Evolutionary conservation across 2,329 filamentous ascomycete species (phyloP).

Genomic region (Emmonsia crescens): DNA sequence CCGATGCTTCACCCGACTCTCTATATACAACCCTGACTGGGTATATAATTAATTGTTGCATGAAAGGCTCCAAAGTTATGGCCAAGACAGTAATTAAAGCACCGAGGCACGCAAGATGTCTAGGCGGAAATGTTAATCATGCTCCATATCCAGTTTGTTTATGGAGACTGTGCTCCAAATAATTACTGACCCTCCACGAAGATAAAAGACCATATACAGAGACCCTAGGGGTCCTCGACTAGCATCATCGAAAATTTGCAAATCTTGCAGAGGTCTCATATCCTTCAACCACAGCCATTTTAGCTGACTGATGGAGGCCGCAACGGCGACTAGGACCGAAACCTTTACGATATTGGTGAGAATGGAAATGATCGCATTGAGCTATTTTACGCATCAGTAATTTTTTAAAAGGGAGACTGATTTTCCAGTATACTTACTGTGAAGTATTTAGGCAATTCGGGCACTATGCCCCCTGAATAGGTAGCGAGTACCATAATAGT

Average conservation of each 20-base stretch:
- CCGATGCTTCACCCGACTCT: background rate
- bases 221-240: slow-evolving; percentile 20
- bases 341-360: slow-evolving; percentile 24
- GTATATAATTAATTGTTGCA: background rate
- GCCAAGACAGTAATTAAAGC: background rate
- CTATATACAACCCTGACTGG: background rate
- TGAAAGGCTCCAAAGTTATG: background rate
- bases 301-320: slow-evolving; percentile 25
- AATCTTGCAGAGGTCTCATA: slow-evolving; percentile 14
- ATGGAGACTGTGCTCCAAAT: background rate
- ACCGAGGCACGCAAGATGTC: background rate
- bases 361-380: slow-evolving; percentile 26
- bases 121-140: background rate
- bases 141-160: background rate
- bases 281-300: slow-evolving; percentile 25
- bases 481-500: background rate
- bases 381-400: background rate
- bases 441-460: background rate
- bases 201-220: background rate
- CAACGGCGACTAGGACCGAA: slow-evolving; percentile 21
- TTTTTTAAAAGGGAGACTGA: background rate
- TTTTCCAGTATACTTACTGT: background rate
- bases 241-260: slow-evolving; percentile 21
- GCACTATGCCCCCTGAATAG: background rate
- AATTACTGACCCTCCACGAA: background rate